Conservation (phyloP, 768 basidiomycete genomes). For the Trametopsis cervina region DNA sequence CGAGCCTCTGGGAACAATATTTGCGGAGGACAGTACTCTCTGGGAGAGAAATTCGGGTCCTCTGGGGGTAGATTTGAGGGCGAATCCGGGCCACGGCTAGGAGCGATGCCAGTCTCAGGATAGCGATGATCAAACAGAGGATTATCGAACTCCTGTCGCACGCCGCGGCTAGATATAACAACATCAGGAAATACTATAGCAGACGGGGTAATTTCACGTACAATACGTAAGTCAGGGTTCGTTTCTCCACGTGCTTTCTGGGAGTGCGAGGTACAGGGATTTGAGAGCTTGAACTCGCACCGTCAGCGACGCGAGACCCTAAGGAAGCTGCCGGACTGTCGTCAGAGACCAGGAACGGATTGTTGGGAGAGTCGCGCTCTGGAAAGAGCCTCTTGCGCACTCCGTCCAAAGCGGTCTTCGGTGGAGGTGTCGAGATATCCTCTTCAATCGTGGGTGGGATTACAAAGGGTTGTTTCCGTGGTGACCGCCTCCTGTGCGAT, state of each 20-base stretch:
- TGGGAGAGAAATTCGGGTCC: slow-evolving; percentile 61
- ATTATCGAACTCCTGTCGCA: slow-evolving; percentile 54
- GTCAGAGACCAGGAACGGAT: slow-evolving; percentile 48
- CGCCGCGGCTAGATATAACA: slow-evolving; percentile 50
- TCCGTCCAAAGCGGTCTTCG: slow-evolving; percentile 33
- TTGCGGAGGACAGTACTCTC: slow-evolving; percentile 46
- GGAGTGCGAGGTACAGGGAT: slow-evolving; percentile 32
- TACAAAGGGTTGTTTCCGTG: slow-evolving; percentile 12
- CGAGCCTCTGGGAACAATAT: slow-evolving; percentile 41
- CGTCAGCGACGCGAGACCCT: slow-evolving; percentile 10
- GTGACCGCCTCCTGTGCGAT: slow-evolving; percentile 38
- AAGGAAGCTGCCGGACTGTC: slow-evolving; percentile 27
- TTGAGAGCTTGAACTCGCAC: slow-evolving; percentile 19
- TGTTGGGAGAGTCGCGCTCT: slow-evolving; percentile 59
- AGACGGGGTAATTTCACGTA: slow-evolving; percentile 29
- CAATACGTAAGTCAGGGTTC: slow-evolving; percentile 70
- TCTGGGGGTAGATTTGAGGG: slow-evolving; percentile 49
- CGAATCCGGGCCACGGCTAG: slow-evolving; percentile 34
- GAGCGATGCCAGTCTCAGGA: slow-evolving; percentile 24
- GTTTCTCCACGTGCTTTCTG: slow-evolving; percentile 42
- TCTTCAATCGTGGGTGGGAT: slow-evolving; percentile 10
- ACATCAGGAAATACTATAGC: slow-evolving; percentile 1
- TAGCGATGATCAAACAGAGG: slow-evolving; percentile 43
- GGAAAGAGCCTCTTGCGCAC: slow-evolving; percentile 22
- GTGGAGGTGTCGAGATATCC: slow-evolving; percentile 23